phyloP scores from a whole-genome alignment of 78 protist species.

The Chrysochromulina parva region DNA sequence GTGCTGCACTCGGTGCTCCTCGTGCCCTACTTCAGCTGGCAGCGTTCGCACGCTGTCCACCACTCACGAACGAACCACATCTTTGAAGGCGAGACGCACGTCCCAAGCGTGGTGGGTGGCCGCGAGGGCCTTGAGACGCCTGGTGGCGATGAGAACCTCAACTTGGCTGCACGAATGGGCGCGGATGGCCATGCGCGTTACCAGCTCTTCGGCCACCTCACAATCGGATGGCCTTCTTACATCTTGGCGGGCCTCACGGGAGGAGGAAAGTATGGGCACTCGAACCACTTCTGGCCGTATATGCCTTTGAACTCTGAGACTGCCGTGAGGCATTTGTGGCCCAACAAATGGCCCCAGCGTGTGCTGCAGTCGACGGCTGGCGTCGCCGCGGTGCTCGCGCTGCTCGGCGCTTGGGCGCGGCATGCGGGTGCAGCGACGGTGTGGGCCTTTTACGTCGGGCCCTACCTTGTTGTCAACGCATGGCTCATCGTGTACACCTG shows the following conservation, averaged over 20 bases:
- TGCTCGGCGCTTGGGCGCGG: not conserved
- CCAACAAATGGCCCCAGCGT: not conserved
- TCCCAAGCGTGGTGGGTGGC: slow-evolving; percentile 12
- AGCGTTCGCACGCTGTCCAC: slow-evolving; percentile 58
- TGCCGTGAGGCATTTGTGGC: not conserved
- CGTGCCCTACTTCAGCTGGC: slow-evolving; percentile 58
- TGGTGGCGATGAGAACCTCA: not conserved
- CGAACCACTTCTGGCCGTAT: not conserved
- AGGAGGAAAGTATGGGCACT: not conserved
- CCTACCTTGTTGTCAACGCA: slow-evolving; percentile 43
- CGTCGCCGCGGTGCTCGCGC: not conserved
- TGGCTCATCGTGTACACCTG: slow-evolving; percentile 84
- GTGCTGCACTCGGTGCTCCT: slow-evolving; percentile 51
- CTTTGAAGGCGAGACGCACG: slow-evolving; percentile 55
- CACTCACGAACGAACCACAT: slow-evolving; percentile 50
- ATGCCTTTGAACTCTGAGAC: not conserved
- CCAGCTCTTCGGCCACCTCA: slow-evolving; percentile 30
- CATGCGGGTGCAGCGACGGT: not conserved
- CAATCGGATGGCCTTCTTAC: slow-evolving; percentile 42
- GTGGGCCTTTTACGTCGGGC: not conserved
- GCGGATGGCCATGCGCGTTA: not conserved
- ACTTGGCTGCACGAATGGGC: not conserved
- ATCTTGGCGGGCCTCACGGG: not conserved
- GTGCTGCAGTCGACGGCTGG: not conserved
- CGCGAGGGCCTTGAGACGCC: not conserved